Conservation (phyloP, 768 basidiomycete species). For the Solioccasus polychromus region DNA sequence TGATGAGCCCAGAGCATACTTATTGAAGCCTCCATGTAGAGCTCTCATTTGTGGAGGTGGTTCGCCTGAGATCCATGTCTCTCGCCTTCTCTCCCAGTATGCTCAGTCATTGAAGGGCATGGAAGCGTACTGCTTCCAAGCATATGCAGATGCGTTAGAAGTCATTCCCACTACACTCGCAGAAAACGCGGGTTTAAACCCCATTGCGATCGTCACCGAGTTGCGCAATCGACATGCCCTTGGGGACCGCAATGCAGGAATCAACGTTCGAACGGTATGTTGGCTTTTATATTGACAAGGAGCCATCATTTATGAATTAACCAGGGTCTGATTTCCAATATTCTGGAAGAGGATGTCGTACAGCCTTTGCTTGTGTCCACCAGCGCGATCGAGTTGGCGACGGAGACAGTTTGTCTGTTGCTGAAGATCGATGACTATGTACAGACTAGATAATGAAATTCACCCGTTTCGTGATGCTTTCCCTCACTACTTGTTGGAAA, state of each 20-base stretch:
- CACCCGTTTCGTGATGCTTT: neutral
- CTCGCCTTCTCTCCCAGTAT: slow-evolving; percentile 84
- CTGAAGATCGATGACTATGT: slow-evolving; percentile 96
- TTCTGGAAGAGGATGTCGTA: slow-evolving; percentile 94
- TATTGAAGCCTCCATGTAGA: slow-evolving; percentile 34
- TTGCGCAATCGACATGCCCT: slow-evolving; percentile 94
- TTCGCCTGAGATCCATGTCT: slow-evolving; percentile 97
- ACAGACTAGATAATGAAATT: slow-evolving; percentile 56
- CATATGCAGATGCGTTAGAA: slow-evolving; percentile 95
- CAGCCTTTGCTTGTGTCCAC: slow-evolving; percentile 95
- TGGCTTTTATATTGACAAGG: neutral
- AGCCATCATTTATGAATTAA: slow-evolving; percentile 7
- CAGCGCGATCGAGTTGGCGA: slow-evolving; percentile 90
- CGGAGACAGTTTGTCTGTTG: slow-evolving; percentile 95
- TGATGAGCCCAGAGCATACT: neutral
- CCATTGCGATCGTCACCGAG: slow-evolving; percentile 97
- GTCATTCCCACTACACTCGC: slow-evolving; percentile 97
- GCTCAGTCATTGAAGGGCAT: slow-evolving; percentile 94
- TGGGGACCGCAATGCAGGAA: slow-evolving; percentile 92
- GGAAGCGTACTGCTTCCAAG: slow-evolving; percentile 99
- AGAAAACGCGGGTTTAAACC: slow-evolving; percentile 97
- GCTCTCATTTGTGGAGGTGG: slow-evolving; percentile 96
- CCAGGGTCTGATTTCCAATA: slow-evolving; percentile 95
- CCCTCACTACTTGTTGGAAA: too few species aligned
- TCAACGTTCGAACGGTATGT: slow-evolving; percentile 93